Evolutionary conservation across 2,329 filamentous ascomycete species (phyloP).

Genomic region (Dryadomyces sulphureus): DNA sequence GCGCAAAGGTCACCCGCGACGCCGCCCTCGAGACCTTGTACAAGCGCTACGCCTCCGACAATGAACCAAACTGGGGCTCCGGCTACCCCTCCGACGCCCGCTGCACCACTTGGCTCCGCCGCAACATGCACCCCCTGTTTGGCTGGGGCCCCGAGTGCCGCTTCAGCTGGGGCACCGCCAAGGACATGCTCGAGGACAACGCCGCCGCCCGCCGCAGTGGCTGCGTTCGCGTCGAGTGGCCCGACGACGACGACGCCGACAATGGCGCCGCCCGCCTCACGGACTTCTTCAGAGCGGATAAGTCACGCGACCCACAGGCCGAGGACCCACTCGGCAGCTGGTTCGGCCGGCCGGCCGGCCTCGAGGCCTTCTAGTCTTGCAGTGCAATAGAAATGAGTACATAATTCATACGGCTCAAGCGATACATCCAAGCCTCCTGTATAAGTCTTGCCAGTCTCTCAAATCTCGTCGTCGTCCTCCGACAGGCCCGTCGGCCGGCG

Average conservation of each 20-base stretch:
- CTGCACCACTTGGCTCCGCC: constrained; percentile 67
- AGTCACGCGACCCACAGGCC: constrained; percentile 27
- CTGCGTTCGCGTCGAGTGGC: constrained; percentile 72
- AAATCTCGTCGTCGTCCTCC: constrained; percentile 42
- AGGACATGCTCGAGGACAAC: constrained; percentile 79
- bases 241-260: constrained; percentile 24
- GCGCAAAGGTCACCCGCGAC: constrained; percentile 91
- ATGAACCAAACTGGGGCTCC: constrained; percentile 55
- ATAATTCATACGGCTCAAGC: neutral
- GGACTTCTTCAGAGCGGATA: constrained; percentile 48
- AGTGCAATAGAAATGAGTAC: neutral
- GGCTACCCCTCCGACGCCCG: constrained; percentile 83
- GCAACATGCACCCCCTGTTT: constrained; percentile 83
- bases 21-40: constrained; percentile 73
- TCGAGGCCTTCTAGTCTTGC: constrained; percentile 51
- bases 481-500: constrained; percentile 18
- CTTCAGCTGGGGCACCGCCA: constrained; percentile 92
- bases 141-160: constrained; percentile 89
- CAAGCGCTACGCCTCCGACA: constrained; percentile 18
- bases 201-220: constrained; percentile 9
- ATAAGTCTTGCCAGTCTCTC: neutral
- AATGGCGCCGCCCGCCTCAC: constrained; percentile 62
- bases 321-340: constrained; percentile 46
- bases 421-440: neutral
- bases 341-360: constrained; percentile 62